A percentile compares a stretch with the other conserved stretches of the same genome.
These are phyloP conservation scores for Globisporangium uncinulatum DNA, from an alignment of 352 stramenopile genomes.

Conservation along the genomic window DNA sequence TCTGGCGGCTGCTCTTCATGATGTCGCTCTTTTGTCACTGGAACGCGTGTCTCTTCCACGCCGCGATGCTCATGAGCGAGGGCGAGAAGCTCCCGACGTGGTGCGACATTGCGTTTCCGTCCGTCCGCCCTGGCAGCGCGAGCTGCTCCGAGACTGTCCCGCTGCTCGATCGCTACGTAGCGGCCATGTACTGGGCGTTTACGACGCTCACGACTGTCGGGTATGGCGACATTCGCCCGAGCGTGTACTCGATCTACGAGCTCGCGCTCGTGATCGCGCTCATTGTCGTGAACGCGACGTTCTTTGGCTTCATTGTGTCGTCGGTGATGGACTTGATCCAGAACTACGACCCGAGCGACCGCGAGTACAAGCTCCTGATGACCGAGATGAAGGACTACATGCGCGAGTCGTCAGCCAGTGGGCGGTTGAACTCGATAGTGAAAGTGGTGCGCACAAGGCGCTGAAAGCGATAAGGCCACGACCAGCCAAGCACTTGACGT, in stretches of 20 bases:
- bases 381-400: constrained; percentile 87
- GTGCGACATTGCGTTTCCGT: constrained; percentile 41
- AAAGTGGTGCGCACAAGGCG: constrained; percentile 35
- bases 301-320: constrained; percentile 80
- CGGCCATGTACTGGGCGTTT: constrained; percentile 86
- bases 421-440: constrained; percentile 55
- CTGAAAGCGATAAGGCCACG: neutral
- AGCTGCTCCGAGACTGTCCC: constrained; percentile 36
- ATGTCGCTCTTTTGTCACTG: constrained; percentile 82
- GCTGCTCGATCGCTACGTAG: constrained; percentile 62
- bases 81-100: constrained; percentile 33
- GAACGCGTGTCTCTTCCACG: constrained; percentile 81
- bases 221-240: constrained; percentile 76
- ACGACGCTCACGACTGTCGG: constrained; percentile 89
- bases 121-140: constrained; percentile 6
- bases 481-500: neutral
- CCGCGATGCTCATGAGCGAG: constrained; percentile 66
- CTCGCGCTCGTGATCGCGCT: constrained; percentile 64
- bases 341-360: constrained; percentile 70
- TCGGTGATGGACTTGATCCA: constrained; percentile 79
- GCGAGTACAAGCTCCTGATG: constrained; percentile 70
- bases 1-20: constrained; percentile 62
- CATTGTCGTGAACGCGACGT: constrained; percentile 74
- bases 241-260: constrained; percentile 68
- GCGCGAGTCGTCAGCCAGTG: constrained; percentile 49